These are phyloP conservation scores for Solanum dulcamara DNA, from an alignment of 257 asterid genomes.

Conservation along the genomic window DNA sequence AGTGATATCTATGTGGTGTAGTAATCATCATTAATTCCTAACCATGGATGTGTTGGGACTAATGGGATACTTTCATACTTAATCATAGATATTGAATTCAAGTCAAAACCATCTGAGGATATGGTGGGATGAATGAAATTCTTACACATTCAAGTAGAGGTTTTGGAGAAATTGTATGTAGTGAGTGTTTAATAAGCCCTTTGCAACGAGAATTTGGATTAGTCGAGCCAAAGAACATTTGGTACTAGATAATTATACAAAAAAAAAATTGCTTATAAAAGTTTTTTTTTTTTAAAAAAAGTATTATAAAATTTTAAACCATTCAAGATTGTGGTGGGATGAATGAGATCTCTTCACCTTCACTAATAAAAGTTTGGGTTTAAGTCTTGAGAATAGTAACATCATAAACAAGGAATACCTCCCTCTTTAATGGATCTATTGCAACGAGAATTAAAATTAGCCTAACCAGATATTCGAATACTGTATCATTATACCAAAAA, in stretches of 20 bases:
- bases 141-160: background rate
- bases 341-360: background rate
- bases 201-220: too few species aligned
- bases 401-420: rapidly evolving
- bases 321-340: background rate
- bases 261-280: background rate
- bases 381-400: background rate
- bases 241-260: too few species aligned
- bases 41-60: background rate
- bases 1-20: too few species aligned
- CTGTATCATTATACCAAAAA: background rate
- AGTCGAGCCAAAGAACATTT: background rate
- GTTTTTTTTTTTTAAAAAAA: too few species aligned
- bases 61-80: background rate
- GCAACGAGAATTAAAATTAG: background rate
- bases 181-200: background rate
- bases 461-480: background rate
- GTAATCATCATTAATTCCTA: background rate
- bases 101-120: background rate
- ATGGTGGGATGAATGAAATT: background rate
- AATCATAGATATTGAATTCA: rapidly evolving
- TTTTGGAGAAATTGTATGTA: rapidly evolving
- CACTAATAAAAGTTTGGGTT: background rate
- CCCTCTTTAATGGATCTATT: background rate
- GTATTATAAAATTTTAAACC: background rate